phyloP scores from a whole-genome alignment of 2,329 filamentous ascomycete genomes.

The Ciborinia camelliae region DNA sequence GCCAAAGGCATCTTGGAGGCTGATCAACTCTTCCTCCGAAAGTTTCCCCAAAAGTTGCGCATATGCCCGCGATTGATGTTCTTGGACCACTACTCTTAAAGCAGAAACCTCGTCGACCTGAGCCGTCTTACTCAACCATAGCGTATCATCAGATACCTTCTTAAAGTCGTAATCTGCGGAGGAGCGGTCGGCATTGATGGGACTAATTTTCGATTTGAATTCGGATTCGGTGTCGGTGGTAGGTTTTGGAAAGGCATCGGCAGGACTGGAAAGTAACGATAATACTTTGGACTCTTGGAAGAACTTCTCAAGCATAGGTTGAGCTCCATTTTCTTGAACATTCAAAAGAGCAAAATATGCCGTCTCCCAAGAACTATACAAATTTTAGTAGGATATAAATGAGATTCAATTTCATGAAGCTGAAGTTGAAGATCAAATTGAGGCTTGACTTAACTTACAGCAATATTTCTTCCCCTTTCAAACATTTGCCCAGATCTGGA shows the following conservation, averaged over 20 bases:
- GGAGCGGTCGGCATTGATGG: conserved; percentile 75
- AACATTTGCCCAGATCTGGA: conserved; percentile 79
- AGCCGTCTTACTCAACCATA: conserved; percentile 79
- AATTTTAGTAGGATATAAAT: conserved; percentile 7
- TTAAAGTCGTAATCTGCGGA: conserved; percentile 69
- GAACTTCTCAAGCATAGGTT: conserved; percentile 59
- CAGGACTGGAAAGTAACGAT: conserved; percentile 64
- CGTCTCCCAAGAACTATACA: conserved; percentile 57
- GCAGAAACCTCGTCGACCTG: conserved; percentile 78
- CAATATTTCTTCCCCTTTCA: conserved; percentile 75
- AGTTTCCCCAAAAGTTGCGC: conserved; percentile 67
- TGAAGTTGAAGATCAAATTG: too few relatives aligned
- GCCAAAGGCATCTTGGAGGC: conserved; percentile 70
- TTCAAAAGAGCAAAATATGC: conserved; percentile 54
- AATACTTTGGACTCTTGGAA: conserved; percentile 67
- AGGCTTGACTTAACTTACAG: conserved; percentile 57
- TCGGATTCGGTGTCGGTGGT: conserved; percentile 62
- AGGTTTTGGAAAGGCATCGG: conserved; percentile 62
- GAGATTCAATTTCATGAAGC: background rate
- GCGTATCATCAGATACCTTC: conserved; percentile 76
- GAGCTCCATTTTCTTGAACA: conserved; percentile 55
- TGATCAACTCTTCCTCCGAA: conserved; percentile 73
- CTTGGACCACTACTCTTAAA: conserved; percentile 73
- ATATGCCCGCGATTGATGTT: conserved; percentile 79
- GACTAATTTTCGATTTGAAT: conserved; percentile 81